Base-by-base conservation (phyloP, 2,329 filamentous ascomycete genomes). In the Colletotrichum sp. region DNA sequence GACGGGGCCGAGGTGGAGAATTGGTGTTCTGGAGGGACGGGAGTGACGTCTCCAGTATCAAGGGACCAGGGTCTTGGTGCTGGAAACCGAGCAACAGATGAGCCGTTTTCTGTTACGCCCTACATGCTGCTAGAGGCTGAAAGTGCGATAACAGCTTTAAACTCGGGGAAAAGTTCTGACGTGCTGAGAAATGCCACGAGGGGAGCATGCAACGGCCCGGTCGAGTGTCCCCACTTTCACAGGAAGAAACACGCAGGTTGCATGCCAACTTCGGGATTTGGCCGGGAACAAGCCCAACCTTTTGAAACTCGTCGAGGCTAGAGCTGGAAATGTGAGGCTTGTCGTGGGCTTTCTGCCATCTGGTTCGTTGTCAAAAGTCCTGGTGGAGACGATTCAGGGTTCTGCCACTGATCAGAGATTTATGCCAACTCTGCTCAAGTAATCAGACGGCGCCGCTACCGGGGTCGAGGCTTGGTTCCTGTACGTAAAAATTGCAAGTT, bases 101-200 rank as follows among this genome's bases (percentile, higher is more conserved):
- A 52, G 44, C 44, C 10, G 44, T 52, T 22, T 52, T 52, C 44
- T 52, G 10, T 52, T 22, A 22, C 44, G 44, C 44, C 44, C 44
- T 52, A 22, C 44, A 13, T 52, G 24, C 55, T 22, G 8, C 18
- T 24, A 18, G 24, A 64, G 30, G 32, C 34, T 30, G 62, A 22
- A 68, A 55, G 36, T 9, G 22, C 16, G 15, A 34, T 12, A 13
- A 7, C 44, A 75, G 65, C 59, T 32, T 72, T 68, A 75, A 75
- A 36, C 30, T 65, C 70, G 57, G 70, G 48, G 64, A 28, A 64
- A 68, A 68, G 70, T 68, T 75, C 64, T 65, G 64, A 68, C 71
- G 44, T 75, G 70, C 70, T 73, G 73, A 75, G 57, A 65, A 75
- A 73, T 68, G 73, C 70, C 64, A 75, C 70, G 70, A 75, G 73